Percentiles rank a stretch among this genome's conserved stretches.
phyloP scores from a whole-genome alignment of 2,329 filamentous ascomycete genomes.

The Neofusicoccum laricinum region DNA sequence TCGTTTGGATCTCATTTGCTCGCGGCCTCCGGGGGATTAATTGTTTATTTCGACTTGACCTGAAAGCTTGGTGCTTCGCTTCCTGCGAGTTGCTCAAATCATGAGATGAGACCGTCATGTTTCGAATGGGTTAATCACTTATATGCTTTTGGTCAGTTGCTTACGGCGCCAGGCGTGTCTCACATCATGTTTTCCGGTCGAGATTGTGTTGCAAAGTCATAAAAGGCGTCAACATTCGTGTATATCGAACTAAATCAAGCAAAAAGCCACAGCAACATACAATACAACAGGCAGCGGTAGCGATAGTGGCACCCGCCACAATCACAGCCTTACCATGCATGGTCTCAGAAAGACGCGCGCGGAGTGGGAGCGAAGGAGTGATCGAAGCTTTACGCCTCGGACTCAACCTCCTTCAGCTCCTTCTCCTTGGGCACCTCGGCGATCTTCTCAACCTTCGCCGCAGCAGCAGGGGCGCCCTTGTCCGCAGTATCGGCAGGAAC shows the following conservation, averaged over 20 bases:
- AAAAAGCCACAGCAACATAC: constrained; percentile 5
- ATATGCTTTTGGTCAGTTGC: too few relatives aligned
- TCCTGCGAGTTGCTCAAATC: too few relatives aligned
- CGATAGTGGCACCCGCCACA: neutral
- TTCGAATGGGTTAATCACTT: too few relatives aligned
- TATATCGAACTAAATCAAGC: constrained; percentile 4
- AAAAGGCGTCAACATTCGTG: constrained; percentile 4
- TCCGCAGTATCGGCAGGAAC: constrained; percentile 26
- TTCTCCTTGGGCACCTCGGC: constrained; percentile 29
- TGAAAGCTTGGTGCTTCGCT: too few relatives aligned
- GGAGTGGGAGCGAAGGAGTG: neutral
- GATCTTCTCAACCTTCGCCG: constrained; percentile 28
- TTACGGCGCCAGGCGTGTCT: too few relatives aligned
- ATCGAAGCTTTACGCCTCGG: constrained; percentile 19
- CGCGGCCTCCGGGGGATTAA: too few relatives aligned
- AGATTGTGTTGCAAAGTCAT: neutral
- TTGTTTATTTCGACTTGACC: too few relatives aligned
- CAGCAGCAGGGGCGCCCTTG: constrained; percentile 27
- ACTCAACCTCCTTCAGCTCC: constrained; percentile 28
- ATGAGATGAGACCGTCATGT: too few relatives aligned
- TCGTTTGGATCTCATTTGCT: too few relatives aligned
- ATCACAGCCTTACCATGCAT: neutral
- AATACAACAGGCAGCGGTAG: neutral
- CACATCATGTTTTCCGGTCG: neutral
- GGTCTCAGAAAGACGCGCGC: too few relatives aligned